Base-by-base conservation (phyloP, 495 filamentous ascomycete species). In the Hyaloscypha bicolor region DNA sequence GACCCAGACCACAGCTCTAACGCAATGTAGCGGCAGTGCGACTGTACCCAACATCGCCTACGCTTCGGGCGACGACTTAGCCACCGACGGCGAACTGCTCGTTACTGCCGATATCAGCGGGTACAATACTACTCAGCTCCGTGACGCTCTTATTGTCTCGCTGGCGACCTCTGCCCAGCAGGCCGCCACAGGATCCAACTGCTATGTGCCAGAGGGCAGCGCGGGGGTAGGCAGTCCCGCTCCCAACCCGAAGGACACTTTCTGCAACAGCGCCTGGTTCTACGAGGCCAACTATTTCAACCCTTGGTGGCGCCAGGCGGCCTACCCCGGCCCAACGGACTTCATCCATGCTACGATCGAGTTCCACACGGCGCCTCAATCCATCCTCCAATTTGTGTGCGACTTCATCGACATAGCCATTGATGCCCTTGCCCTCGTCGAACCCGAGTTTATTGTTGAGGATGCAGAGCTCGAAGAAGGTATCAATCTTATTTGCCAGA, bases 391-490 rank as follows among this genome's bases (percentile, higher is more conserved):
- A 12, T 59, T 59, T 21, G 6, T 59, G 9, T 59, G 56, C 29
- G 56, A 59, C 9, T 16, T 59, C 12, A 6, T 33, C 6, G 12
- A 59, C 12, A 30, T 25, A 30, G 5, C 33, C 19, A 21, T 59
- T 6, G 56, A 59, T 35, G 56, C 22, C 6, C 33, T 59, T 6
- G 31, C 56, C 6, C 1, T 59, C 1, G 9, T 59, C 6, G 56
- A 6, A 12, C 56, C 56, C 8, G 56, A 59, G 31, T 59, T 59
- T 59, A 33, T 30, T 6, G 29, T 59, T 59, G 56, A 2, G 21
- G 56, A 59, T 29, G 30, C 33, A 31, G 56, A 59, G 29, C 29
- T 59, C 11, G 56, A 30, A 30, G 56, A 59, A 33, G 21, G 12
- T 29, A 59, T 59, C 33, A 11, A 59, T 33, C 25, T 25, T 25